Conservation (phyloP, 208 protist genomes). For the Trypanosomatidae sp. region DNA sequence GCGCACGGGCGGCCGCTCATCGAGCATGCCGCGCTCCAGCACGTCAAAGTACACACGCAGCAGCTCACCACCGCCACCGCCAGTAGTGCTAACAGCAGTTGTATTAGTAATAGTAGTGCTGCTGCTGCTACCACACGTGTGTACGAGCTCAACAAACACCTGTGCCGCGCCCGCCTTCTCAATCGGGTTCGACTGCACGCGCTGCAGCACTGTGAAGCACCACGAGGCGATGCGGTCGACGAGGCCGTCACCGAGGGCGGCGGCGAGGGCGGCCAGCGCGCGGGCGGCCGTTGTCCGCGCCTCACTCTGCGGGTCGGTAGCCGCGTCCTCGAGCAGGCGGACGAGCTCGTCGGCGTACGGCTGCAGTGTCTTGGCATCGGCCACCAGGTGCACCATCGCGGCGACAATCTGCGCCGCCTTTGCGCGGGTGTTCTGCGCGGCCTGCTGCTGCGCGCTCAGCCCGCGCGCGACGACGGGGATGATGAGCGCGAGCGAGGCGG, state of each 20-base stretch:
- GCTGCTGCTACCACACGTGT: conserved; percentile 42
- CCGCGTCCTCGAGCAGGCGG: conserved; percentile 63
- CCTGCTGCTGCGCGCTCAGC: conserved; percentile 52
- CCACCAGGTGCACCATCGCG: conserved; percentile 78
- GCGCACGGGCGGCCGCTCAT: conserved; percentile 71
- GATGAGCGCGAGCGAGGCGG: conserved; percentile 88
- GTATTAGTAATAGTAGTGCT: no score
- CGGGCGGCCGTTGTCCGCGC: conserved; percentile 80
- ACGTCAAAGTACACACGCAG: conserved; percentile 45
- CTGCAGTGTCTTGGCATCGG: conserved; percentile 64
- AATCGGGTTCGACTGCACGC: conserved; percentile 42
- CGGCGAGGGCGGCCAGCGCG: conserved; percentile 63
- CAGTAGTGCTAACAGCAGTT: no score
- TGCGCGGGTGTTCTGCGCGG: conserved; percentile 49
- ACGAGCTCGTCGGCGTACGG: conserved; percentile 84
- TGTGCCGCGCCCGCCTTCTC: conserved; percentile 88
- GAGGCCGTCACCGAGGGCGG: conserved; percentile 47
- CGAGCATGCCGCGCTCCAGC: conserved; percentile 62
- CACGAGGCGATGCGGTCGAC: conserved; percentile 66
- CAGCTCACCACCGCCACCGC: no score
- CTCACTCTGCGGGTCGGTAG: conserved; percentile 76
- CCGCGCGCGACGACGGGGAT: conserved; percentile 81
- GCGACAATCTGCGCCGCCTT: conserved; percentile 89
- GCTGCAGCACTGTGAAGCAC: conserved; percentile 67
- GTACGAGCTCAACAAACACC: conserved; percentile 81